These are phyloP conservation scores for Climacium dendroides DNA, from an alignment of 225 moss, liverwort and hornwort genomes.

Conservation along the genomic window DNA sequence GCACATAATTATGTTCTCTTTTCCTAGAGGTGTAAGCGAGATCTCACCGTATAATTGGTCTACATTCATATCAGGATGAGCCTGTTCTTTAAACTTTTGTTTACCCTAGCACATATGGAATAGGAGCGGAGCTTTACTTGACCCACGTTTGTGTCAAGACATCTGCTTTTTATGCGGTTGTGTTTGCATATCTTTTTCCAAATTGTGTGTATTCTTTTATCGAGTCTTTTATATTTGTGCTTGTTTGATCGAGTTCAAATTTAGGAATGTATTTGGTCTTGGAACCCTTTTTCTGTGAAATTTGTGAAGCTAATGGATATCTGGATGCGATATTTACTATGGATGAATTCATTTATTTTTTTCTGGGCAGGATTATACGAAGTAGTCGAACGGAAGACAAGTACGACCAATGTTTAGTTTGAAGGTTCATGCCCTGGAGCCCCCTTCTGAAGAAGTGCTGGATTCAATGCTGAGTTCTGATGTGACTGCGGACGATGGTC, in stretches of 20 bases:
- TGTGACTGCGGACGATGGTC: not conserved
- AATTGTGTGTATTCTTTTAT: not conserved
- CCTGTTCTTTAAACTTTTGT: not conserved
- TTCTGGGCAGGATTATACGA: not conserved
- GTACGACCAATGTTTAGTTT: constrained; percentile 41
- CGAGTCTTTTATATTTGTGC: not conserved
- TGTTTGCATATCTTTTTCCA: not conserved
- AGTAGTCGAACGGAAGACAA: not conserved
- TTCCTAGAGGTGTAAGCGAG: not conserved
- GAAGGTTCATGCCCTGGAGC: constrained; percentile 54
- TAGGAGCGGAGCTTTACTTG: not conserved
- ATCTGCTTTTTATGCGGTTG: not conserved
- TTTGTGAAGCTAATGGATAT: not conserved
- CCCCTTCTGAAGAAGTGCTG: constrained; percentile 31
- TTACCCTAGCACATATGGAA: too few species aligned
- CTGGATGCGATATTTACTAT: not conserved
- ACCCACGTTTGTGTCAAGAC: not conserved
- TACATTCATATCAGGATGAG: not conserved
- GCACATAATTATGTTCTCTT: not conserved
- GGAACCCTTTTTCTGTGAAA: not conserved
- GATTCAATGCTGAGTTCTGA: constrained; percentile 40
- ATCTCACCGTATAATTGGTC: not conserved
- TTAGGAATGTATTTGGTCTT: not conserved
- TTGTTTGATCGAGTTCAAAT: not conserved
- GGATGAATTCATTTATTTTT: not conserved